Evolutionary conservation across 768 basidiomycete species (phyloP), one percentile per base, ranked within the genome.

Genomic region (Terana coerulea): DNA sequence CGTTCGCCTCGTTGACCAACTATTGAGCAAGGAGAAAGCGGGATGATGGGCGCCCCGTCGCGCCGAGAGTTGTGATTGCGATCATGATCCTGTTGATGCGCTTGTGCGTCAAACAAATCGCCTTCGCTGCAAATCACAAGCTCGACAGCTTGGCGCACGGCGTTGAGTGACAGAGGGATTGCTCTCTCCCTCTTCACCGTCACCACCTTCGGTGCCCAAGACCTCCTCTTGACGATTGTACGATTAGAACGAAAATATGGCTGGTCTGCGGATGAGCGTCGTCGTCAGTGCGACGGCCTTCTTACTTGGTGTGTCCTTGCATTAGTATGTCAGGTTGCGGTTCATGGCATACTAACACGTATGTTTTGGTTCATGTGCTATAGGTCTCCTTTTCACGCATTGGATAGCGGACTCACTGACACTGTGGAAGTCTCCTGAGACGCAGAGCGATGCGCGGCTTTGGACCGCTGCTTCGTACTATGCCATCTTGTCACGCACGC

Each of bases 371-470:
- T 31, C 29, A 14, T 5, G 19, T 31, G 12, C 14, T 15, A 12
- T 65, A 91, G 90, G 91, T 45, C 72, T 86, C 40, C 75, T 93
- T 4, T 91, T 91, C 65, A 91, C 89, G 30, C 86, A 93, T 64
- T 93, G 91, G 91, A 91, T 90, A 55, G 91, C 91, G n/a, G 91
- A 93, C 74, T 91, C 89, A 1, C 72, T 91, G 46, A 93, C 91
- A 29, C 75, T 93, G 34, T 93, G 91, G 91, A 91, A 88, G 71
- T 81, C 87, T 11, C 89, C 91, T 36, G 77, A 85, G 30, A 54
- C 58, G 28, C 59, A 70, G 59, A 91, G 87, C n/a, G 89, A 93
- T 60, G 82, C 83, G 55, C 81, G 87, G 58, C 75, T 93, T 11
- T 90, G 88, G 85, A 86, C 82, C 7, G 84, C 91, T 2, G 91